Conservation (phyloP, 805 yeast species). For the Nematodospora valgi region DNA sequence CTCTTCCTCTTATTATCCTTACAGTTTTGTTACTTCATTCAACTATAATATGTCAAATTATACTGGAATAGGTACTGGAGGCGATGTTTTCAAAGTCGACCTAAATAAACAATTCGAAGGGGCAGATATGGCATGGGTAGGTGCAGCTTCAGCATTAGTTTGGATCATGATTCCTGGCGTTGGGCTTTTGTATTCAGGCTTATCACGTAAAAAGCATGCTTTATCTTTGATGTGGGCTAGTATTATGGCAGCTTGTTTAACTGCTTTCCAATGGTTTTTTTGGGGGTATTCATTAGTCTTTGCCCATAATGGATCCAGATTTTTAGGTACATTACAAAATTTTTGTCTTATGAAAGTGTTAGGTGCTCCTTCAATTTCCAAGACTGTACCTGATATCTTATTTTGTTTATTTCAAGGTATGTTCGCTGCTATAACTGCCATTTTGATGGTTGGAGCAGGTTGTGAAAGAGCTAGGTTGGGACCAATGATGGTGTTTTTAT, state of each 20-base stretch:
- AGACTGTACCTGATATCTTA: slow-evolving; percentile 82
- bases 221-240: slow-evolving; percentile 92
- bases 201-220: slow-evolving; percentile 95
- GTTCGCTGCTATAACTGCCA: slow-evolving; percentile 93
- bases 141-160: slow-evolving; percentile 72
- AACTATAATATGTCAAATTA: too few species aligned
- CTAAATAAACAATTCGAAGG: slow-evolving; percentile 65
- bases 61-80: slow-evolving; percentile 71
- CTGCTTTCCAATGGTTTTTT: slow-evolving; percentile 94
- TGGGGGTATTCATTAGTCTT: slow-evolving; percentile 96
- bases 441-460: slow-evolving; percentile 95
- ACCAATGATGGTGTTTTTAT: slow-evolving; percentile 93
- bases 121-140: slow-evolving; percentile 86
- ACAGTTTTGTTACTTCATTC: neutral
- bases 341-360: slow-evolving; percentile 79
- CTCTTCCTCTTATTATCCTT: neutral
- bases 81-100: slow-evolving; percentile 70
- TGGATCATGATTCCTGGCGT: slow-evolving; percentile 98
- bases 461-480: slow-evolving; percentile 95
- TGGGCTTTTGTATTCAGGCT: slow-evolving; percentile 88
- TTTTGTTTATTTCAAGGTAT: slow-evolving; percentile 92
- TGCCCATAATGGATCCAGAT: slow-evolving; percentile 58
- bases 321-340: slow-evolving; percentile 78
- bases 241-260: slow-evolving; percentile 78
- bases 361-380: slow-evolving; percentile 70